Conservation (phyloP, 2,329 filamentous ascomycete species). For the Epicoccum sorghinum region DNA sequence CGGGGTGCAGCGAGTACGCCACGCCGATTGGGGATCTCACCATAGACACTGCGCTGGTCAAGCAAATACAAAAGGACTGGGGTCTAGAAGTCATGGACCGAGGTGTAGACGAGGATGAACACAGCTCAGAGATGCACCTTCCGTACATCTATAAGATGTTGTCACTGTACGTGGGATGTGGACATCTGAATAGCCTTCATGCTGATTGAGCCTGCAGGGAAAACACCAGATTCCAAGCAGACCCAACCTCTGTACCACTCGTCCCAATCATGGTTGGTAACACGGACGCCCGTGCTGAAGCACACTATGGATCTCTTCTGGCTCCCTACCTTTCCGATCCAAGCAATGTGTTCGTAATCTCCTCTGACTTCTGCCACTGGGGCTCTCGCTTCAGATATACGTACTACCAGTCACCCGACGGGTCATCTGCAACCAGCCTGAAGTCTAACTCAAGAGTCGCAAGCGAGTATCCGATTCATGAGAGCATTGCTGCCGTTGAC, state of each 20-base stretch:
- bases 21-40: constrained; percentile 76
- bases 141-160: constrained; percentile 88
- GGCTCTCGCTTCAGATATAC: constrained; percentile 83
- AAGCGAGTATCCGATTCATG: constrained; percentile 69
- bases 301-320: constrained; percentile 70
- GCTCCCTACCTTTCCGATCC: constrained; percentile 78
- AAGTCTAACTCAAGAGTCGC: constrained; percentile 52
- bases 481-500: constrained; percentile 83
- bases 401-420: constrained; percentile 67
- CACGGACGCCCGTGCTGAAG: constrained; percentile 70
- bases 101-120: constrained; percentile 77
- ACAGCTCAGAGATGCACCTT: constrained; percentile 96
- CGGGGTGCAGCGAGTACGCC: constrained; percentile 71
- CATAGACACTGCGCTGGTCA: constrained; percentile 66
- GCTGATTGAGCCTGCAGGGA: constrained; percentile 31
- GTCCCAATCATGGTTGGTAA: constrained; percentile 87
- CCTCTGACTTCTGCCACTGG: constrained; percentile 98
- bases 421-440: constrained; percentile 43
- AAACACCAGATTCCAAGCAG: constrained; percentile 31
- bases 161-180: constrained; percentile 49
- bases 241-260: constrained; percentile 71
- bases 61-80: constrained; percentile 48
- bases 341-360: constrained; percentile 81
- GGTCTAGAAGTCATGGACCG: constrained; percentile 61
- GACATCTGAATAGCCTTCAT: not conserved